Evolutionary conservation across 2,329 filamentous ascomycete species (phyloP), one percentile per base, ranked within the genome.

Genomic region (Colletotrichum theobromicola): DNA sequence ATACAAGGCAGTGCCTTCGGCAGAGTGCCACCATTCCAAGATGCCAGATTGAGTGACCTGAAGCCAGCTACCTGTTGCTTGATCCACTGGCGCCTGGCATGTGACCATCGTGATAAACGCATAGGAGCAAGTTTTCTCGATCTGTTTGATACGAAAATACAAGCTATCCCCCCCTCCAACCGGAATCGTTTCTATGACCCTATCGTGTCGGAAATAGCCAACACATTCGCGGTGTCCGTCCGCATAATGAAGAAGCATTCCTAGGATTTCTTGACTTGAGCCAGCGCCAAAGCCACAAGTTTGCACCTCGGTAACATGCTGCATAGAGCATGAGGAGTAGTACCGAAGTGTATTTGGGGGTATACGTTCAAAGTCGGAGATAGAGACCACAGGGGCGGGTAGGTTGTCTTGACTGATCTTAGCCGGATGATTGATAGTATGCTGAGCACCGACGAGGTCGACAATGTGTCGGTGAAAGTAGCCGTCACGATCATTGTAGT

Each of bases 51-150:
- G 42, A 50, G n/a, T 13, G 42, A 50, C 42, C 10, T 21, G 42
- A 50, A 50, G 42, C 42, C 42, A 50, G 42, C 10, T 10, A 21
- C n/a, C 4, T 0, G 42, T 46, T 46, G 42, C 0, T 50, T 1
- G 42, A 21, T 50, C 42, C 21, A 7, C n/a, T 21, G 42, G 42
- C 21, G 42, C n/a, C 42, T 50, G 0, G 21, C 42, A 50, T 21
- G n/a, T 50, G 10, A 50, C 42, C 42, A 50, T n/a, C 42, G n/a
- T 10, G n/a, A 50, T n/a, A 50, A 21, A 50, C 0, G 42, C 42
- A 21, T 50, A 50, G 42, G 42, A n/a, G 7, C n/a, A 18, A 0
- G 7, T 21, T 21, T 50, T 2, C n/a, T 50, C 42, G 0, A 0
- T 21, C 42, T 50, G 42, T 21, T 50, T 21, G n/a, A 50, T n/a